Percentiles rank a stretch among this genome's conserved stretches.
phyloP scores from a whole-genome alignment of 345 rosid genomes.

The Brassica juncea region DNA sequence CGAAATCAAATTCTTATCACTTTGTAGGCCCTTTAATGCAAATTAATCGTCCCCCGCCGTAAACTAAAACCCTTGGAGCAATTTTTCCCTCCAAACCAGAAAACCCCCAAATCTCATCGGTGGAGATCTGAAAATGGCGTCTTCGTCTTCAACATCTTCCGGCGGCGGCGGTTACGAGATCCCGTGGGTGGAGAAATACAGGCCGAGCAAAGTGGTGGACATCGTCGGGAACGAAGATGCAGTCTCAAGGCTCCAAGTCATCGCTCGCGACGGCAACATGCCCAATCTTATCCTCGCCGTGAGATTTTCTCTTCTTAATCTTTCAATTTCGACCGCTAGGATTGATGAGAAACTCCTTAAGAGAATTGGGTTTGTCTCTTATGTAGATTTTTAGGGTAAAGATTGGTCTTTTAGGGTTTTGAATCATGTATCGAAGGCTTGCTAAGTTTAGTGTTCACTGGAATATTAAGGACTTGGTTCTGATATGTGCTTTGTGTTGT shows the following conservation, averaged over 20 bases:
- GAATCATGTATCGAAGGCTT: not conserved
- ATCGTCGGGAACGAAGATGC: conserved; percentile 94
- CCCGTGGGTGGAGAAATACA: conserved; percentile 99
- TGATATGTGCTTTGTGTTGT: not conserved
- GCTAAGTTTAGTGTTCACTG: not conserved
- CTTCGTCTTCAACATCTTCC: conserved; percentile 51
- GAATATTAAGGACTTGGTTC: not conserved
- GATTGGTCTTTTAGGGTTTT: conserved; percentile 17
- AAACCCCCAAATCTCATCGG: conserved; percentile 26
- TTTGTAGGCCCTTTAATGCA: conserved; percentile 5
- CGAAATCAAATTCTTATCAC: not conserved
- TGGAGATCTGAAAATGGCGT: conserved; percentile 49
- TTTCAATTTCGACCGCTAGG: not conserved
- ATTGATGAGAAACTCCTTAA: not conserved
- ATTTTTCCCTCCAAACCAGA: conserved; percentile 44
- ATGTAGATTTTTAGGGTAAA: conserved; percentile 14
- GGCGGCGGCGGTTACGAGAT: conserved; percentile 54
- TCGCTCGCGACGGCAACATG: conserved; percentile 97
- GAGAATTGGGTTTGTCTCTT: not conserved
- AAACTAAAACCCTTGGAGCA: conserved; percentile 34
- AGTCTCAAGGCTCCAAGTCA: conserved; percentile 87
- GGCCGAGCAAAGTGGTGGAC: conserved; percentile 73
- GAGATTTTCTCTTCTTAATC: not conserved
- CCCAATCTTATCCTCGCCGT: conserved; percentile 89
- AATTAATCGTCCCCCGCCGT: not conserved